Evolutionary conservation across 768 basidiomycete genomes (phyloP).

Genomic region (Pleurotus platypus): DNA sequence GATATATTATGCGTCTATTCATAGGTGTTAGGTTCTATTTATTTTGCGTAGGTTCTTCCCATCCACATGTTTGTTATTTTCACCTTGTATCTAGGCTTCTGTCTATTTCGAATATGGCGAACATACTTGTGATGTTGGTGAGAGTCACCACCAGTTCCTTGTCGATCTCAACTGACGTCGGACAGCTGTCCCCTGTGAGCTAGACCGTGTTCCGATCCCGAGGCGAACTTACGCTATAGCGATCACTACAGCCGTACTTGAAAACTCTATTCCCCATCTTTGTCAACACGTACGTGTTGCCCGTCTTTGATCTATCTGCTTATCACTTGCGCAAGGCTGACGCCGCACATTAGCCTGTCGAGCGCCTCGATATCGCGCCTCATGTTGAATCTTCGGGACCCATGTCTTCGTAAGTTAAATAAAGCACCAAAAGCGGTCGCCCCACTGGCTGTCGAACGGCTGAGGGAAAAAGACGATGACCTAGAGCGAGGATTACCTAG

Average conservation of each 20-base stretch:
- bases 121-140: neutral
- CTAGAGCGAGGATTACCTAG: too few relatives aligned
- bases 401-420: neutral
- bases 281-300: neutral
- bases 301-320: too few relatives aligned
- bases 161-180: neutral
- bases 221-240: neutral
- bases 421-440: too few relatives aligned
- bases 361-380: constrained; percentile 5
- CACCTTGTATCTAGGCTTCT: neutral
- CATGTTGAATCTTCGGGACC: constrained; percentile 1
- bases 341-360: neutral
- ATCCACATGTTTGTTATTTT: too few relatives aligned
- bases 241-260: neutral
- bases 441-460: too few relatives aligned
- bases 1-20: neutral
- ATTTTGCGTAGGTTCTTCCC: neutral
- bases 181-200: neutral
- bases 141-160: neutral
- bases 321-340: neutral
- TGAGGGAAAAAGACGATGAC: too few relatives aligned
- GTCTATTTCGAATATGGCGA: neutral
- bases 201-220: neutral
- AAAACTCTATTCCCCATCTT: neutral
- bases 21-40: neutral